phyloP scores from a whole-genome alignment of 2,329 filamentous ascomycete genomes.

The Hypomyces perniciosus region DNA sequence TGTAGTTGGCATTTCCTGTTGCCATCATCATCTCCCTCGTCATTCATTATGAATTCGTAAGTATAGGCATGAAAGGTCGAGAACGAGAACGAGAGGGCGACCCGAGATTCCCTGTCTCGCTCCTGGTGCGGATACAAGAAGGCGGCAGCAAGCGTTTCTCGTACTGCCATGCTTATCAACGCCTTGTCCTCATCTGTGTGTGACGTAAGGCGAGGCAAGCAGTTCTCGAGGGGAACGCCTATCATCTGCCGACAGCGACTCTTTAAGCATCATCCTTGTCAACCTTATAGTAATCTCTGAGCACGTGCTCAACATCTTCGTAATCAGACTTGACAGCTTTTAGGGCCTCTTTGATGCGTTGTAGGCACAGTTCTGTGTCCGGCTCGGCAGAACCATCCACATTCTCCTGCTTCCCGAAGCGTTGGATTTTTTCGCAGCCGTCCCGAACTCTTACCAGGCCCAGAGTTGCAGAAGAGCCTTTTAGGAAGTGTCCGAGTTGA shows the following conservation, averaged over 20 bases:
- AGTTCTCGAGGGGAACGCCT: background rate
- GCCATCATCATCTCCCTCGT: background rate
- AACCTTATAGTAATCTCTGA: conserved; percentile 58
- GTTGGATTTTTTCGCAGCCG: conserved; percentile 93
- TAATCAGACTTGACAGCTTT: conserved; percentile 71
- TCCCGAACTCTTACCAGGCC: conserved; percentile 88
- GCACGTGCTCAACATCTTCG: conserved; percentile 60
- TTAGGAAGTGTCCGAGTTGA: conserved; percentile 87
- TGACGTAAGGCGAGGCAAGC: background rate
- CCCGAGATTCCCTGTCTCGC: no score
- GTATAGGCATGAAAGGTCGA: background rate
- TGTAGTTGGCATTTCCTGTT: background rate
- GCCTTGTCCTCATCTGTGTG: no score
- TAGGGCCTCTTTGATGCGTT: conserved; percentile 65
- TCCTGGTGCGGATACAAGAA: no score
- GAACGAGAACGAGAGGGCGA: background rate
- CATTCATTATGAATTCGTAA: no score
- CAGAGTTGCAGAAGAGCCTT: conserved; percentile 92
- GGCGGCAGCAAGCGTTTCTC: background rate
- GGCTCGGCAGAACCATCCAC: conserved; percentile 63
- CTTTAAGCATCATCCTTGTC: conserved; percentile 11
- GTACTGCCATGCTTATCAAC: background rate
- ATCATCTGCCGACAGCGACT: background rate
- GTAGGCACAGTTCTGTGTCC: conserved; percentile 62
- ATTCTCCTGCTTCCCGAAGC: conserved; percentile 79